Percentiles rank a stretch among this genome's conserved stretches.
phyloP scores from a whole-genome alignment of 2,329 filamentous ascomycete species.

The Penicillium oxalicum region DNA sequence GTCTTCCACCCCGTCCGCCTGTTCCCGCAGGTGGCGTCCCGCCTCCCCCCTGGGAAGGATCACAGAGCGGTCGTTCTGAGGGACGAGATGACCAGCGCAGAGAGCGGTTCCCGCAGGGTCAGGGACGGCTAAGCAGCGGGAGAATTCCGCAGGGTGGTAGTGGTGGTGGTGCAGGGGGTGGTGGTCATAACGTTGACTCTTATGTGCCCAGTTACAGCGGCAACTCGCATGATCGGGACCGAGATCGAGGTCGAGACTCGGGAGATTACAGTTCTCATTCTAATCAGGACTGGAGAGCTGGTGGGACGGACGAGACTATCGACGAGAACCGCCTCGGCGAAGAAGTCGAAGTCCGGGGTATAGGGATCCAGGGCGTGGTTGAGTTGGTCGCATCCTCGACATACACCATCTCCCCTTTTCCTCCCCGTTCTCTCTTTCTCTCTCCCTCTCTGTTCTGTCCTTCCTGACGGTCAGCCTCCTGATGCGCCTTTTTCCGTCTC shows the following conservation, averaged over 20 bases:
- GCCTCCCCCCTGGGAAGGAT: constrained; percentile 26
- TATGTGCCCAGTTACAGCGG: constrained; percentile 33
- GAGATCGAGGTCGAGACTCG: constrained; percentile 14
- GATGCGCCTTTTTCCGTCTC: too few relatives aligned
- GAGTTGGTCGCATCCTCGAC: constrained; percentile 5
- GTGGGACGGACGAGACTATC: constrained; percentile 24
- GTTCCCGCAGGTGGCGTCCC: constrained; percentile 10
- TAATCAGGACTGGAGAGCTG: constrained; percentile 22
- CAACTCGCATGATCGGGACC: constrained; percentile 18
- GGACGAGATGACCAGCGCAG: constrained; percentile 26
- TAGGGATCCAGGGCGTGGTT: constrained; percentile 23
- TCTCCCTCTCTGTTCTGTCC: too few relatives aligned
- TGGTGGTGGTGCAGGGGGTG: background rate
- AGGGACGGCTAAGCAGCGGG: constrained; percentile 16
- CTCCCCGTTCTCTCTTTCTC: too few relatives aligned
- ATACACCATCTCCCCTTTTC: too few relatives aligned
- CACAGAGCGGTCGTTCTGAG: constrained; percentile 23
- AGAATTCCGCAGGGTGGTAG: constrained; percentile 15
- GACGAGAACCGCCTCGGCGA: constrained; percentile 25
- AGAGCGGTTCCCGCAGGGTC: constrained; percentile 24
- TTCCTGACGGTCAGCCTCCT: too few relatives aligned
- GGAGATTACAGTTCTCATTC: constrained; percentile 15
- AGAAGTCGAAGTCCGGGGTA: constrained; percentile 32
- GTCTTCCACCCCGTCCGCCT: constrained; percentile 36
- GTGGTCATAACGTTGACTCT: constrained; percentile 25